Conservation (phyloP, 1,284 basidiomycete species). For the Puccinia polysora region DNA sequence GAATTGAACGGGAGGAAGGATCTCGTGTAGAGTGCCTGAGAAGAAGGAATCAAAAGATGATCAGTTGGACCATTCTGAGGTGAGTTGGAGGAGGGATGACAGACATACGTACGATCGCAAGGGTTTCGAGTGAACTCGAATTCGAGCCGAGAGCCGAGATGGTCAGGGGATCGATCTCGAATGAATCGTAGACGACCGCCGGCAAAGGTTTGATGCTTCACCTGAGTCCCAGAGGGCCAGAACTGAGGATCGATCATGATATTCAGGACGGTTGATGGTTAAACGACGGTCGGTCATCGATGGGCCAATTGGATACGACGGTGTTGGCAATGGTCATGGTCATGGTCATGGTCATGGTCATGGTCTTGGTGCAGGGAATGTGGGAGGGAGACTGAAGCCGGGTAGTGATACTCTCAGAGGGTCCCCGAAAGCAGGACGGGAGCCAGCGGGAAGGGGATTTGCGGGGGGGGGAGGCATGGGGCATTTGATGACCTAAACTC, state of each 20-base stretch:
- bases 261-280: too few species aligned
- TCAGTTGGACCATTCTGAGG: background rate
- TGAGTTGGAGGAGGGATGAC: background rate
- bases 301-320: too few species aligned
- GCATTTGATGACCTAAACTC: too few species aligned
- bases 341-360: too few species aligned
- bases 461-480: too few species aligned
- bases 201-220: constrained; percentile 26
- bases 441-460: too few species aligned
- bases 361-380: too few species aligned
- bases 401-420: too few species aligned
- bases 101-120: background rate
- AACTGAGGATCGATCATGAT: constrained; percentile 11
- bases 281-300: too few species aligned
- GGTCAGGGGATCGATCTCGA: background rate
- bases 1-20: constrained; percentile 5
- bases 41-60: background rate
- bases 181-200: constrained; percentile 17
- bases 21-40: background rate
- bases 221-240: constrained; percentile 25
- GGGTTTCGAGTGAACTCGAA: constrained; percentile 29
- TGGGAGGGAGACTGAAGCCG: too few species aligned
- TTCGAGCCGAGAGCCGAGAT: constrained; percentile 1
- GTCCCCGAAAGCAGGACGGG: too few species aligned
- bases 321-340: too few species aligned